A percentile compares a stretch with the other conserved stretches of the same genome.
phyloP scores from a whole-genome alignment of 129 eudicot species.

The Pulicaria dysenterica region DNA sequence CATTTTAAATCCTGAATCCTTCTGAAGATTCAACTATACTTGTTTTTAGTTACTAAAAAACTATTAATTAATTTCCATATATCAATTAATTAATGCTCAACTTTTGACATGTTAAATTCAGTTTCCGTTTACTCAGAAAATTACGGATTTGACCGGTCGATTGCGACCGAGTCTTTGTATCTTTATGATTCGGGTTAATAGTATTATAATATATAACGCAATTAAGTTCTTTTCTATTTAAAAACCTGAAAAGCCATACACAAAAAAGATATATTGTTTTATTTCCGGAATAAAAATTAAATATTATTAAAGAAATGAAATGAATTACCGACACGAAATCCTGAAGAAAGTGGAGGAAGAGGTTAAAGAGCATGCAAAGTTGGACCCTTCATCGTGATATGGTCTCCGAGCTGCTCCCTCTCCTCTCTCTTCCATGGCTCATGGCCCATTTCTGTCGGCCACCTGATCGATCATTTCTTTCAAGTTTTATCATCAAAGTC shows the following conservation, averaged over 20 bases:
- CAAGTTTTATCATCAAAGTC: constrained; percentile 30
- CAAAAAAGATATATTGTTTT: background rate
- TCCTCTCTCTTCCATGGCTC: background rate
- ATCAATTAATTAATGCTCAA: no score
- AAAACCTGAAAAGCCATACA: background rate
- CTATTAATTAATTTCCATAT: no score
- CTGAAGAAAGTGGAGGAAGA: constrained; percentile 33
- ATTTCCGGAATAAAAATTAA: background rate
- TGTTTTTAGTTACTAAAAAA: no score
- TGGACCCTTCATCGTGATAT: constrained; percentile 35
- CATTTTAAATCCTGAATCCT: no score
- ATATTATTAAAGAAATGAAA: no score
- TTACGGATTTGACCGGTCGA: no score
- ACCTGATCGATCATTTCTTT: background rate
- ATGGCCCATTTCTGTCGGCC: constrained; percentile 38
- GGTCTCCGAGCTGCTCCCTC: constrained; percentile 26
- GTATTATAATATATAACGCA: background rate
- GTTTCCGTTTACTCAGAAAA: no score
- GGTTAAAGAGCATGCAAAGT: constrained; percentile 21
- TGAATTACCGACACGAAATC: constrained; percentile 32
- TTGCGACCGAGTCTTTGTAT: no score
- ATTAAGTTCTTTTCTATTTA: background rate
- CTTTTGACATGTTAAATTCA: no score
- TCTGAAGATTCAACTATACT: no score
- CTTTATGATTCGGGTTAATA: no score